phyloP scores from a whole-genome alignment of 179 eudicot genomes.

The Beta lomatogona region DNA sequence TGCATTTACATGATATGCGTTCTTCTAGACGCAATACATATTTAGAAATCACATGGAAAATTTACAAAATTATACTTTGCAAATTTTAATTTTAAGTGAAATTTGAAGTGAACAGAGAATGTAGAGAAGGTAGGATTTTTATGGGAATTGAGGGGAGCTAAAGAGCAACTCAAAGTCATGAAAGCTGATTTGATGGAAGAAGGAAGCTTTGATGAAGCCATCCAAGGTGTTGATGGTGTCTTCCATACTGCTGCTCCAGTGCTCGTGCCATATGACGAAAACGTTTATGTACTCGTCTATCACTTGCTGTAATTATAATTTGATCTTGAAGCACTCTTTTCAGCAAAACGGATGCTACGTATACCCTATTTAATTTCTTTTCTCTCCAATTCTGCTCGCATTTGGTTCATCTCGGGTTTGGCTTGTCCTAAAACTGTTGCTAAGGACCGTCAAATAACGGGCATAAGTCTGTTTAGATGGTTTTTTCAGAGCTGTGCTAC shows the following conservation, averaged over 20 bases:
- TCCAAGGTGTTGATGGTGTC: slow-evolving; percentile 79
- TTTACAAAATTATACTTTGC: background rate
- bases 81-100: background rate
- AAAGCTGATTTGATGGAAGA: slow-evolving; percentile 79
- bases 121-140: slow-evolving; percentile 64
- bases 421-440: too few species aligned
- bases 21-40: background rate
- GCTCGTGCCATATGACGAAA: slow-evolving; percentile 60
- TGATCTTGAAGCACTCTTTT: background rate
- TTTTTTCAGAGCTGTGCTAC: too few species aligned
- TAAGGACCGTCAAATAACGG: too few species aligned
- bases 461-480: background rate
- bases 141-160: slow-evolving; percentile 77
- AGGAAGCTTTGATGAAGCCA: slow-evolving; percentile 83
- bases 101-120: slow-evolving; percentile 43
- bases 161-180: slow-evolving; percentile 72
- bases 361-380: background rate
- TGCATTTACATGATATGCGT: background rate
- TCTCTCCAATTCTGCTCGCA: background rate
- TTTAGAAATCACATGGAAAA: background rate
- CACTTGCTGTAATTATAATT: background rate
- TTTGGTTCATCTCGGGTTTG: too few species aligned
- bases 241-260: slow-evolving; percentile 94
- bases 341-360: background rate
- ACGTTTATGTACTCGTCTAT: slow-evolving; percentile 53